These are phyloP conservation scores for Astrephomene gubernaculifera DNA, from an alignment of 139 green algal species.

Conservation along the genomic window DNA sequence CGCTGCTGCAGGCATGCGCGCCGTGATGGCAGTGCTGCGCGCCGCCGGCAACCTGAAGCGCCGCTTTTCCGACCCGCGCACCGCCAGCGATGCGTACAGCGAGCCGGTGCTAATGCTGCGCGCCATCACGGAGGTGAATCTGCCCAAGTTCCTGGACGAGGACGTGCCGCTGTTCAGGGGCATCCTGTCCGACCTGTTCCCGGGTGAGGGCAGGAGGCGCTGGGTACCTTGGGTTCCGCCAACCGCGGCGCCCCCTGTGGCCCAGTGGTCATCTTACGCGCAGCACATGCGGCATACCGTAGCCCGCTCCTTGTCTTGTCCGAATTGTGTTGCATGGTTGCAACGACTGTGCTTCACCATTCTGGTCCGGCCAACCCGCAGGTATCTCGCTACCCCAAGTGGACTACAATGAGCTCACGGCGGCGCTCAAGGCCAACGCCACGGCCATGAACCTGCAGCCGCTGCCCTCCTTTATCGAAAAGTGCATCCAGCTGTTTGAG, in stretches of 20 bases:
- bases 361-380: no score
- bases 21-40: constrained; percentile 81
- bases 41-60: constrained; percentile 72
- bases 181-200: constrained; percentile 84
- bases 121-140: constrained; percentile 81
- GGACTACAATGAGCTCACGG: constrained; percentile 68
- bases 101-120: constrained; percentile 81
- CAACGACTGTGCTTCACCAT: no score
- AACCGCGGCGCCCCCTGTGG: no score
- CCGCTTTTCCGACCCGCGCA: constrained; percentile 45
- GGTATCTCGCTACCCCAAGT: constrained; percentile 64
- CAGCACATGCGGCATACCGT: no score
- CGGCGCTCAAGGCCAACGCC: constrained; percentile 52
- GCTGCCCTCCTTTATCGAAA: constrained; percentile 68
- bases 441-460: constrained; percentile 61
- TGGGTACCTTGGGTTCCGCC: no score
- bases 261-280: no score
- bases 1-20: constrained; percentile 68
- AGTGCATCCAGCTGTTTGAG: constrained; percentile 85
- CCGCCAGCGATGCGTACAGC: constrained; percentile 40
- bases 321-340: not conserved
- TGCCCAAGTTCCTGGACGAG: constrained; percentile 87
- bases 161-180: constrained; percentile 85
- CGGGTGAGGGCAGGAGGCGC: constrained; percentile 46
- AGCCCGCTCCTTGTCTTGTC: no score